Base-by-base conservation (phyloP, 1,139 yeast species). In the Diutina catenulata region DNA sequence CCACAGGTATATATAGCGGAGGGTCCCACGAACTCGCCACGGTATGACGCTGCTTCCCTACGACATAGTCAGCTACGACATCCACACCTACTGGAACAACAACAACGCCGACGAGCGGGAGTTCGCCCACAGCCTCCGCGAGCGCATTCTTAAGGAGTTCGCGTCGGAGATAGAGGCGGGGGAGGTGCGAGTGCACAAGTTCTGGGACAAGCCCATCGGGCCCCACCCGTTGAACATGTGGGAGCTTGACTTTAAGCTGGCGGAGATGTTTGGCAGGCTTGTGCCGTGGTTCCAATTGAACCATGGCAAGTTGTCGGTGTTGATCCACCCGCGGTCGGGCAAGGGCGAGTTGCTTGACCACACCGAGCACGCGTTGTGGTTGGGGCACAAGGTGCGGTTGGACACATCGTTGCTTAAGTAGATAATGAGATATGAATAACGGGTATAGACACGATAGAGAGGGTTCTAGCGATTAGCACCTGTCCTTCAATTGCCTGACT, bases 71-170 rank as follows among this genome's bases (percentile, higher is more conserved):
- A 7, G 14, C 21, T 74, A 65, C 54, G 79, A 74, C 50, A 57
- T 73, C 47, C 80, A 74, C 53, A 68, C 76, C 1, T 75, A 75
- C 52, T 74, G 69, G 63, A 59, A 62, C 47, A 59, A 62, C 35
- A 59, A 57, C 38, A 57, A 56, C 42, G 53, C 53, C 10, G 45
- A 43, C 6, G 65, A 73, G 41, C 49, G 56, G 16, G 43, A 56
- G 25, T 57, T 53, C 27, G 74, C 75, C 3, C 44, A 42, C 9
- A 54, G 53, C 11, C 56, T 74, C 37, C 57, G 74, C 39, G 66
- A 61, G 18, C 55, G 60, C 40, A 60, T 74, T 6, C 49, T 49
- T 28, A 38, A 45, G 33, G 76, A 71, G 37, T 74, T 74, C 47
- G 59, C 62, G 5, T 40, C 50, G 9, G 78, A 74, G 40, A 55